phyloP scores from a whole-genome alignment of 257 asterid genomes.

The Solanum chmielewskii region DNA sequence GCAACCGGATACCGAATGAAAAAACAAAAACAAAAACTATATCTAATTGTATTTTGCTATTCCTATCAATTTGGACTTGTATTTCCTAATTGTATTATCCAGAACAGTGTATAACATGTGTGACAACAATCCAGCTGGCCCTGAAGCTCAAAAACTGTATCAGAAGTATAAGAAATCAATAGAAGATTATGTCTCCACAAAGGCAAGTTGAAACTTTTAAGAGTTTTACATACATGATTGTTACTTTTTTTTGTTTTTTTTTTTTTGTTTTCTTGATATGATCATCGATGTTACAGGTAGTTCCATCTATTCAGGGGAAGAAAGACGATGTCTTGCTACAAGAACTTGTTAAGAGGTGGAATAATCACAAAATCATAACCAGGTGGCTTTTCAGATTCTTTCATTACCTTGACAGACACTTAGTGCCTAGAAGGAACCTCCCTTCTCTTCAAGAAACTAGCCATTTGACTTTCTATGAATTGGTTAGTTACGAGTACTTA shows the following conservation, averaged over 20 bases:
- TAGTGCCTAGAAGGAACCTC: background rate
- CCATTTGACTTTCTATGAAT: constrained; percentile 11
- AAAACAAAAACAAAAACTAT: too few relatives aligned
- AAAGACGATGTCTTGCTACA: background rate
- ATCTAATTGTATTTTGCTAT: background rate
- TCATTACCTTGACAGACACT: constrained; percentile 15
- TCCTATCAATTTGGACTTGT: background rate
- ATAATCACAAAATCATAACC: constrained; percentile 8
- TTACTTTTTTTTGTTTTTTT: background rate
- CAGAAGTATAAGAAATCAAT: background rate
- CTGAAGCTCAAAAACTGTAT: background rate
- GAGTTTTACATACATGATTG: background rate
- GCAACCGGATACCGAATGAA: too few relatives aligned
- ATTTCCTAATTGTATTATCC: background rate
- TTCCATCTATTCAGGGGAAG: constrained; percentile 25
- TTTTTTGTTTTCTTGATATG: background rate
- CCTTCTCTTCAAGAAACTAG: constrained; percentile 24
- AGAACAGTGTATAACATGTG: background rate
- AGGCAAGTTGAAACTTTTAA: background rate
- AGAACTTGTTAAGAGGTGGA: constrained; percentile 24
- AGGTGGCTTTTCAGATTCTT: constrained; percentile 26
- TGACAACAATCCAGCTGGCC: background rate
- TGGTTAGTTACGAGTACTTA: constrained; percentile 5
- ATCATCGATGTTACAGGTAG: background rate
- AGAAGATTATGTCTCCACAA: background rate